phyloP scores from a whole-genome alignment of 2,329 filamentous ascomycete genomes.

The Periconia sp. region DNA sequence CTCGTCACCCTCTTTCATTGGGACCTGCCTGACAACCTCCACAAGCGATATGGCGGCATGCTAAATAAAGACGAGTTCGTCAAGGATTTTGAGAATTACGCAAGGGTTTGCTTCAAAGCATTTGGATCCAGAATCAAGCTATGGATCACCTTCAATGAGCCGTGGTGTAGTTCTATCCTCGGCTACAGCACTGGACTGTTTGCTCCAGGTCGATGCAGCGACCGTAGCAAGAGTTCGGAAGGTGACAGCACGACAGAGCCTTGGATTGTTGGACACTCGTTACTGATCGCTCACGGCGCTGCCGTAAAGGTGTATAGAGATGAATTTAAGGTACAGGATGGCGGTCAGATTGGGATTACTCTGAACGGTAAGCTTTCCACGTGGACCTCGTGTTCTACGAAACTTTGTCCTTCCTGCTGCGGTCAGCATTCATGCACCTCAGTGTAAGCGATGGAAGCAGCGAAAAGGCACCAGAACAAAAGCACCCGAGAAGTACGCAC shows the following conservation, averaged over 20 bases:
- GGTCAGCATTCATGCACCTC: slow-evolving; percentile 21
- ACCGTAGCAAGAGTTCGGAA: slow-evolving; percentile 71
- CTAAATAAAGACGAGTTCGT: slow-evolving; percentile 83
- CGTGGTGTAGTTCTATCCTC: slow-evolving; percentile 82
- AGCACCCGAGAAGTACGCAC: slow-evolving; percentile 1
- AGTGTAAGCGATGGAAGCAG: slow-evolving; percentile 3
- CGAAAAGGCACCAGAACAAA: slow-evolving; percentile 11
- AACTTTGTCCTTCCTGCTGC: slow-evolving; percentile 21
- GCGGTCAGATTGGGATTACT: slow-evolving; percentile 84
- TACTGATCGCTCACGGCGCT: slow-evolving; percentile 78
- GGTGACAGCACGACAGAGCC: slow-evolving; percentile 79
- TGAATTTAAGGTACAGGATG: slow-evolving; percentile 75
- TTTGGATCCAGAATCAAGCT: slow-evolving; percentile 77
- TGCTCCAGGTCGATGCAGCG: slow-evolving; percentile 81
- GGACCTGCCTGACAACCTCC: slow-evolving; percentile 80
- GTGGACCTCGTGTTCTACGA: slow-evolving; percentile 12
- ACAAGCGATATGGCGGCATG: slow-evolving; percentile 81
- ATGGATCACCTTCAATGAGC: slow-evolving; percentile 93
- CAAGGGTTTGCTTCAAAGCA: slow-evolving; percentile 75
- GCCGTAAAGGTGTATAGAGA: slow-evolving; percentile 84
- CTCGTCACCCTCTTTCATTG: slow-evolving; percentile 88
- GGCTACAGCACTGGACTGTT: slow-evolving; percentile 80
- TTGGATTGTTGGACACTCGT: slow-evolving; percentile 82
- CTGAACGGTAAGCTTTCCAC: slow-evolving; percentile 68
- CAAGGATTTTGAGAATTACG: slow-evolving; percentile 80